A percentile compares a stretch with the other conserved stretches of the same genome.
Evolutionary conservation across 306 rosid species (phyloP).

Genomic region (Luffa aegyptiaca): DNA sequence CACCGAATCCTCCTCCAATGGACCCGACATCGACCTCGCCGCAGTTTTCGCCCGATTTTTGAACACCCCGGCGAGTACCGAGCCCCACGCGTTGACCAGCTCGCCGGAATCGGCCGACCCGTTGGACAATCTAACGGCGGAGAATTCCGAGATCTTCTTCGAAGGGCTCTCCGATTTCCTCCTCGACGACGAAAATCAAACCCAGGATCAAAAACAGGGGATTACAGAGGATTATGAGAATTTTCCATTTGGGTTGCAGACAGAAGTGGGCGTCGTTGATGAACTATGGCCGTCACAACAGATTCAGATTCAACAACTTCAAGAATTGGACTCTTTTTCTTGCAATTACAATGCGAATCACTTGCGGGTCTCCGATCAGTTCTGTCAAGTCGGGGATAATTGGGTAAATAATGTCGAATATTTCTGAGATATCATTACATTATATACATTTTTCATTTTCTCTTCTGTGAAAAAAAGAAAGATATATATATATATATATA

Average conservation of each 20-base stretch:
- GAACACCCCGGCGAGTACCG: conserved; percentile 2
- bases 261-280: background rate
- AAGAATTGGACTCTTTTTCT: background rate
- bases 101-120: background rate
- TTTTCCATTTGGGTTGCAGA: background rate
- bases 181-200: background rate
- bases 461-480: background rate
- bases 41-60: conserved; percentile 63
- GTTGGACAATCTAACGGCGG: background rate
- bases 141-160: background rate
- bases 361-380: background rate
- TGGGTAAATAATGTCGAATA: conserved; percentile 1
- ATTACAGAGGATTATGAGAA: background rate
- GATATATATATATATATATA: background rate
- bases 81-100: background rate
- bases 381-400: background rate
- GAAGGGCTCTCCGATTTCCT: background rate
- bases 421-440: background rate
- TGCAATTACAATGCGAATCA: background rate
- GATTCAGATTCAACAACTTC: background rate
- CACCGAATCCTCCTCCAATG: background rate
- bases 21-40: conserved; percentile 60
- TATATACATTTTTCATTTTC: background rate
- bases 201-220: background rate
- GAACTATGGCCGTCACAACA: background rate